Percentiles rank a stretch among this genome's conserved stretches.
Evolutionary conservation across 306 rosid genomes (phyloP).

Genomic region (Lathyrus sativus): DNA sequence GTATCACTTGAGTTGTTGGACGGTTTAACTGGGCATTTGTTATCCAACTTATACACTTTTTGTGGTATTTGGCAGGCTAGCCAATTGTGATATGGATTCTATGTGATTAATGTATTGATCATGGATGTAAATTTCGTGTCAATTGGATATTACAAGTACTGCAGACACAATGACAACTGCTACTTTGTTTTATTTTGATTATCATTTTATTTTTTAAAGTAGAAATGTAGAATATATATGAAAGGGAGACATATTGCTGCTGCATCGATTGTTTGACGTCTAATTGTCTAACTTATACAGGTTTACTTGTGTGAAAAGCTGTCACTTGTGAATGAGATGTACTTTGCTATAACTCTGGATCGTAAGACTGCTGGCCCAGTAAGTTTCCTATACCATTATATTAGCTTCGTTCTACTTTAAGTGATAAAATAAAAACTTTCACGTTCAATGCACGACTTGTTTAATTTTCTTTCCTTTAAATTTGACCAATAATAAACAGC

Average conservation of each 20-base stretch:
- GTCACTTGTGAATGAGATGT: conserved; percentile 95
- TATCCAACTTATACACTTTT: conserved; percentile 17
- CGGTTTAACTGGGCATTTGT: conserved; percentile 16
- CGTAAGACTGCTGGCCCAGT: conserved; percentile 93
- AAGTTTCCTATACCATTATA: conserved; percentile 47
- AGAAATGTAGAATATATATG: conserved; percentile 3
- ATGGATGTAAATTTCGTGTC: conserved; percentile 16
- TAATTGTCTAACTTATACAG: conserved; percentile 52
- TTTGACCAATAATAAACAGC: background rate
- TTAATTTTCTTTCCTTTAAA: conserved; percentile 12
- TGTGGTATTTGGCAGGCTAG: conserved; percentile 7
- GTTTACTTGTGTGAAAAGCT: conserved; percentile 86
- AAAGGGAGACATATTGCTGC: conserved; percentile 14
- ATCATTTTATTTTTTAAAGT: conserved; percentile 13
- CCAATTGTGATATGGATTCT: conserved; percentile 21
- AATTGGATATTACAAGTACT: conserved; percentile 22
- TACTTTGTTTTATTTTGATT: conserved; percentile 19
- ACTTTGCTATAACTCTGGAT: conserved; percentile 95
- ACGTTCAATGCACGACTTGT: conserved; percentile 4
- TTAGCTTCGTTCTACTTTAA: conserved; percentile 26
- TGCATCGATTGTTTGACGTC: conserved; percentile 4
- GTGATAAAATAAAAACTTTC: background rate
- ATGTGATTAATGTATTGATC: conserved; percentile 19
- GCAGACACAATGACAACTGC: conserved; percentile 7
- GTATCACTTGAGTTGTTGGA: conserved; percentile 23